These are phyloP conservation scores for Aquilaria malaccensis DNA, from an alignment of 345 rosid genomes.

Conservation along the genomic window DNA sequence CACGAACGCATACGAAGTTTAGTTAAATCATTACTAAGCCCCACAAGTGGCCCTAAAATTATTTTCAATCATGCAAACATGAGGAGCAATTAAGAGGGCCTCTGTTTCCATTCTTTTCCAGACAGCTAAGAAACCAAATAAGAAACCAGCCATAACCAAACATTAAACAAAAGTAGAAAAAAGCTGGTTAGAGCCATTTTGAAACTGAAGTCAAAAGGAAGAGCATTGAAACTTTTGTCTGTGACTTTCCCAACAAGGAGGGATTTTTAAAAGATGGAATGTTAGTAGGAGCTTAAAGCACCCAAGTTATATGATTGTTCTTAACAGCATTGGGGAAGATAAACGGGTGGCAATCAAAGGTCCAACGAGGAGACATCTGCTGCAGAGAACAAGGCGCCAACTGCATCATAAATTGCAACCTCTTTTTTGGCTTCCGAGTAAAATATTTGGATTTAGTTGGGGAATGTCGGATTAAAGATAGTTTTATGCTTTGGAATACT, in stretches of 20 bases:
- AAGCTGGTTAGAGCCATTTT: not conserved
- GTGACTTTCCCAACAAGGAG: conserved; percentile 36
- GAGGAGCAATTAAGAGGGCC: conserved; percentile 23
- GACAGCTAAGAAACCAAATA: conserved; percentile 15
- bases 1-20: not conserved
- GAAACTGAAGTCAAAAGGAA: conserved; percentile 26
- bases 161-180: conserved; percentile 11
- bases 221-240: conserved; percentile 34
- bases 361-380: conserved; percentile 3
- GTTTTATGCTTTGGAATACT: conserved; percentile 1
- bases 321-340: not conserved
- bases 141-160: not conserved
- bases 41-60: not conserved
- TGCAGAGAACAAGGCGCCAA: not conserved
- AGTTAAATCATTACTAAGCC: too few relatives aligned
- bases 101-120: conserved; percentile 6
- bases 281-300: not conserved
- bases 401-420: not conserved
- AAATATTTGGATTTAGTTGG: conserved; percentile 11
- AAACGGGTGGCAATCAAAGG: conserved; percentile 7
- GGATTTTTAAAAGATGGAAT: conserved; percentile 3
- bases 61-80: conserved; percentile 48
- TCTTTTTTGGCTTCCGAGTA: conserved; percentile 1
- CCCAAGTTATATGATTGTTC: conserved; percentile 2
- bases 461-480: conserved; percentile 20